Percentiles rank a stretch among this genome's conserved stretches.
Conservation (phyloP, 129 eudicot genomes). For the Gnaphalium uliginosum region DNA sequence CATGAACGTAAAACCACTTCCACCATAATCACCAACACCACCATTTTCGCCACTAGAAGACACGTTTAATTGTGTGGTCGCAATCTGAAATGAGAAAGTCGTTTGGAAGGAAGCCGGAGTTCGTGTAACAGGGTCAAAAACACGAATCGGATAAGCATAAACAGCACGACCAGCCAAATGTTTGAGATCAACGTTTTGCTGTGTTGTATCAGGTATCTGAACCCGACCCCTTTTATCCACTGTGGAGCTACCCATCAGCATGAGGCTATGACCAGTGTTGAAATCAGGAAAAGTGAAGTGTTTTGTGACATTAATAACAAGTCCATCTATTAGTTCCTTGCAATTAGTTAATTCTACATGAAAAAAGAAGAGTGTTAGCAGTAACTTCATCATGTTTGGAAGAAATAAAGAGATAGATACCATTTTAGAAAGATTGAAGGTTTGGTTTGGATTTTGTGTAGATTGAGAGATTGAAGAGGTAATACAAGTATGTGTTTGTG, state of each 20-base stretch:
- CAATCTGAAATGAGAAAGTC: slow-evolving; percentile 67
- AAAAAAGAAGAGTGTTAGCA: slow-evolving; percentile 28
- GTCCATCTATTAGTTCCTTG: slow-evolving; percentile 17
- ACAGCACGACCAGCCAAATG: slow-evolving; percentile 63
- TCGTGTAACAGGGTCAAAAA: slow-evolving; percentile 51
- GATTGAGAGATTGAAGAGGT: slow-evolving; percentile 23
- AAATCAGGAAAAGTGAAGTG: slow-evolving; percentile 53
- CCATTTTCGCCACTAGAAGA: slow-evolving; percentile 3
- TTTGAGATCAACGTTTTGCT: slow-evolving; percentile 24
- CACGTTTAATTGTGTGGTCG: neutral
- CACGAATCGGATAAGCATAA: slow-evolving; percentile 54
- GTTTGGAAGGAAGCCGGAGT: slow-evolving; percentile 65
- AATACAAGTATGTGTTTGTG: slow-evolving; percentile 16
- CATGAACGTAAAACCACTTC: slow-evolving; percentile 70
- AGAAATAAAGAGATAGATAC: slow-evolving; percentile 16
- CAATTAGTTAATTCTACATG: slow-evolving; percentile 19
- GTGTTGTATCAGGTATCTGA: slow-evolving; percentile 53
- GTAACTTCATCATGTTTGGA: slow-evolving; percentile 13
- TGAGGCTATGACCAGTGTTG: slow-evolving; percentile 41
- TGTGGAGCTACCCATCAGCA: slow-evolving; percentile 61
- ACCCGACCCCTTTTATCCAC: slow-evolving; percentile 40
- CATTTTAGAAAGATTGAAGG: slow-evolving; percentile 15
- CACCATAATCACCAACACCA: slow-evolving; percentile 46
- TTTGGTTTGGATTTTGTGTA: neutral
- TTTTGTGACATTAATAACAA: slow-evolving; percentile 44